Evolutionary conservation across 169 alveolate genomes (phyloP).

Genomic region (Ichthyophthirius multifiliis): DNA sequence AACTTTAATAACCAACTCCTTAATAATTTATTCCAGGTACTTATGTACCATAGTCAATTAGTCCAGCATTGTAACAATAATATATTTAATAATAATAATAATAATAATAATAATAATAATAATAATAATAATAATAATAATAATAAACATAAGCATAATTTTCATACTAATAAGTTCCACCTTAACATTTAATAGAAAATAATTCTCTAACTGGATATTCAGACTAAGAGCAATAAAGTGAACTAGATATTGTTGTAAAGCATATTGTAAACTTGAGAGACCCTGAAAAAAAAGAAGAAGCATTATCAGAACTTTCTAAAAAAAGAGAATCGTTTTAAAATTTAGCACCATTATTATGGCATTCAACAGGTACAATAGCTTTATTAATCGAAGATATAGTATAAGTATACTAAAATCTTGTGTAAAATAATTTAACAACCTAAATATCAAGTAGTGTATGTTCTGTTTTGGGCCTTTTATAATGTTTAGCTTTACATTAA

Average conservation of each 20-base stretch:
- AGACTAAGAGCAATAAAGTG: background rate
- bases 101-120: no score
- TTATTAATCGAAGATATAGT: constrained; percentile 94
- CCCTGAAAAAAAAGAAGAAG: constrained; percentile 95
- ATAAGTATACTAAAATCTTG: constrained; percentile 83
- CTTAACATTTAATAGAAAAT: no score
- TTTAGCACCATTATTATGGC: constrained; percentile 98
- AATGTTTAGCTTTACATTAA: constrained; percentile 98
- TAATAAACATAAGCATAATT: no score
- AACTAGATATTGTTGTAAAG: constrained; percentile 80
- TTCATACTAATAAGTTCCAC: no score
- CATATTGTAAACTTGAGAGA: constrained; percentile 90
- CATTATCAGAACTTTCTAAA: constrained; percentile 93
- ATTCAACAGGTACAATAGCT: constrained; percentile 96
- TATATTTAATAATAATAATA: no score
- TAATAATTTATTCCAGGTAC: no score
- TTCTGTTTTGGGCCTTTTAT: constrained; percentile 97
- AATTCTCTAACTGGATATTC: no score
- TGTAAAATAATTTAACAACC: constrained; percentile 93
- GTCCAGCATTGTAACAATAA: no score
- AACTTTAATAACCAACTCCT: no score
- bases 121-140: no score
- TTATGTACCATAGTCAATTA: no score
- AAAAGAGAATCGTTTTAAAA: constrained; percentile 91
- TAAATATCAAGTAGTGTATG: constrained; percentile 95